Conservation (phyloP, 306 rosid species). For the Citrullus amarus region DNA sequence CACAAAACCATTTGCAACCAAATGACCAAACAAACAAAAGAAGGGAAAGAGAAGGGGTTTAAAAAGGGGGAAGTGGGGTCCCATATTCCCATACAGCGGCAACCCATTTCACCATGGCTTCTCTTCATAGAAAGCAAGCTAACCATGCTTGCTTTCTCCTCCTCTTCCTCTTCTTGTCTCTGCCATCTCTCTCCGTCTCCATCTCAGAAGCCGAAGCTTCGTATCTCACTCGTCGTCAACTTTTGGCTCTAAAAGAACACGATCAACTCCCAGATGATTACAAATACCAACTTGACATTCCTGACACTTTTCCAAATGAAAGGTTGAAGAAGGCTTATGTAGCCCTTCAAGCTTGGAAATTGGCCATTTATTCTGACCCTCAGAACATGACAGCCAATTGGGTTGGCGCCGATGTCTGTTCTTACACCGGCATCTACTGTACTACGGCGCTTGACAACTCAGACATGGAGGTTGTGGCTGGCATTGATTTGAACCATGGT, state of each 20-base stretch:
- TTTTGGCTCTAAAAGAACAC: neutral
- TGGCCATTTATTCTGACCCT: neutral
- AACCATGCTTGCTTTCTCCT: neutral
- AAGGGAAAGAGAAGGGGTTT: too few species aligned
- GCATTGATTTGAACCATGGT: slow-evolving; percentile 8
- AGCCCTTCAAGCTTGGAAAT: slow-evolving; percentile 5
- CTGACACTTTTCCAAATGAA: neutral
- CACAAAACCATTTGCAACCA: too few species aligned
- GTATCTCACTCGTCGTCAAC: neutral
- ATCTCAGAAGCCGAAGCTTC: neutral
- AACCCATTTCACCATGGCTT: neutral
- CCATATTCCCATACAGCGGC: too few species aligned
- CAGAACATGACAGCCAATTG: neutral
- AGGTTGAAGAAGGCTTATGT: neutral
- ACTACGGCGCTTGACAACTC: neutral
- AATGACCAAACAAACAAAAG: too few species aligned
- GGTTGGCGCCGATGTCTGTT: slow-evolving; percentile 1
- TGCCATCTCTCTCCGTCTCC: neutral
- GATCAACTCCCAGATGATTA: neutral
- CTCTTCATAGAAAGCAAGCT: neutral
- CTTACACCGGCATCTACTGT: slow-evolving; percentile 6
- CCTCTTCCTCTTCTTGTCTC: neutral
- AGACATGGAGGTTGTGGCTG: neutral
- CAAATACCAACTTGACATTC: neutral
- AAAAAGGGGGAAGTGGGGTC: too few species aligned